Evolutionary conservation across 192 early-diverging fungal species (phyloP), one percentile per base, ranked within the genome.

Genomic region (Coemansia sp.): DNA sequence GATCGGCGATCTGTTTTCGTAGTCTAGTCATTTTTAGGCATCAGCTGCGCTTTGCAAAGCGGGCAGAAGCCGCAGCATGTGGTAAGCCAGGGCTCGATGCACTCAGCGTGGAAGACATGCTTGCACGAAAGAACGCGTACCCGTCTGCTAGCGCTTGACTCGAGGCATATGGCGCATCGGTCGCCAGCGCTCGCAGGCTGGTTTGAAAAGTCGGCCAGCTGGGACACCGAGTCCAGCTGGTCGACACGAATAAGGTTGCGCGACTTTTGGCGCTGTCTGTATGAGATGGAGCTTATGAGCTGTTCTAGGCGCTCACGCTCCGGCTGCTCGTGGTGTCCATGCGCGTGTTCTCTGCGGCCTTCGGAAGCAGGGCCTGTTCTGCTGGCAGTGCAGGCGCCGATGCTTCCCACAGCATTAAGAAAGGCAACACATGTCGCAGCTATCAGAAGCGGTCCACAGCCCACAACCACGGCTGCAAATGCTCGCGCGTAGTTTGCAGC

Each of bases 81-180:
- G 20, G 81, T 75, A 16, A 84, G 68, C 83, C 83, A 84, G 10
- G 65, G 66, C 42, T 82, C 83, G 30, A 84, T 64, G 64, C 83
- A 84, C 11, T 28, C 31, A 2, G 66, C 62, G 30, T 84, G 83
- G 59, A 82, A 84, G 11, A 50, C 31, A 48, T 84, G 83, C 6
- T 16, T 7, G 64, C 83, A 84, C 18, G 52, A 11, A 5, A 83
- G 72, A 31, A 62, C 40, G 22, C 80, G 75, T 14, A 83, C 38
- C 33, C 16, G 7, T 12, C 12, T 45, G 12, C 42, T 36, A 38
- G 48, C 40, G 12, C 22, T 59, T 0, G 29, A 14, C 28, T 78
- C 76, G 16, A 78, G 60, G 54, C 76, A 78, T 16, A 78, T 72
- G 22, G 71, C 52, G 32, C 76, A 78, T 22, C 40, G 33, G n/a